Base-by-base conservation (phyloP, 2,329 filamentous ascomycete species). In the Alternaria burnsii region DNA sequence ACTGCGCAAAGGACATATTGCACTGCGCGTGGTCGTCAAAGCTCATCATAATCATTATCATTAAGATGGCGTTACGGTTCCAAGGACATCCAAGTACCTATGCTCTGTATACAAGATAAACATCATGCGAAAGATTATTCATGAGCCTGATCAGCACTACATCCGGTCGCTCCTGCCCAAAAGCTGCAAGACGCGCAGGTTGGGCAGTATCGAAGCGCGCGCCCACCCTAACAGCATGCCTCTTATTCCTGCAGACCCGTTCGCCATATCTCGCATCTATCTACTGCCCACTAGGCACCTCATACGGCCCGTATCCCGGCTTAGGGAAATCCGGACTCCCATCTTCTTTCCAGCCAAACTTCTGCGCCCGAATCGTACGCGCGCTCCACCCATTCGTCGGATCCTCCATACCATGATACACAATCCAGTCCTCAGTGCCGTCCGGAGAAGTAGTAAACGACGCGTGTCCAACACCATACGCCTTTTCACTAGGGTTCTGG, bases 331-430 rank as follows among this genome's bases (percentile, higher is more conserved):
- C 76, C 0, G 83, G 83, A 11, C 71, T 78, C 0, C 83, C 83
- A 63, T 84, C 81, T 7, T 76, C 73, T 57, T 82, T 82, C 82
- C 82, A 85, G 1, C 65, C 74, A 60, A 84, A 84, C 66, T 76
- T 80, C 74, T 85, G 83, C 34, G 82, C 71, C 9, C 83, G 69
- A 50, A 85, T 82, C n/a, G 80, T 83, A 51, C 83, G 75, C 22
- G 81, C 82, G 28, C 65, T 68, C 83, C 82, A 84, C 0, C 83
- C 81, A 48, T 78, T 80, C 26, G 75, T 75, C n/a, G 82, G 81
- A 66, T 84, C 78, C 34, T 69, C 61, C 82, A 85, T 85, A 10
- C 82, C 83, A 69, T 85, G 83, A 68, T 85, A 85, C n/a, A 85
- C 80, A 51, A 85, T 82, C 81, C 82, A 85, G 55, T 82, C 75